phyloP scores from a whole-genome alignment of 805 yeast species.

The Saccharomycopsis capsularis region DNA sequence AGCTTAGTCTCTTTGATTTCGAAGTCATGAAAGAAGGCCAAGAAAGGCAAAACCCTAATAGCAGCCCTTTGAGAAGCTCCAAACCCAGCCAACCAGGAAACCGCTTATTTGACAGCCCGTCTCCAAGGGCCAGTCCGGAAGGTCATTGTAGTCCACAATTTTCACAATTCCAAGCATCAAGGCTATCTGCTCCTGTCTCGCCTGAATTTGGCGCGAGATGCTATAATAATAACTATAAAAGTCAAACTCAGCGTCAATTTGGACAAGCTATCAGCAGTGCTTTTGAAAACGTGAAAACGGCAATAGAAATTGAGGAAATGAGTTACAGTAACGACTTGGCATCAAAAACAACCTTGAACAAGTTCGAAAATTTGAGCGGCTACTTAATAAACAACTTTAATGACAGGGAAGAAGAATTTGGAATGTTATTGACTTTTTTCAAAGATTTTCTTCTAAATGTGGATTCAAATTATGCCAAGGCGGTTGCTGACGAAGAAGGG shows the following conservation, averaged over 20 bases:
- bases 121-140: no score
- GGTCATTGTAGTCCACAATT: no score
- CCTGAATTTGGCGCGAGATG: no score
- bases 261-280: no score
- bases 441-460: background rate
- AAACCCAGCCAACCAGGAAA: background rate
- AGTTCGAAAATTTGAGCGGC: no score
- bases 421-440: background rate
- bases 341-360: background rate
- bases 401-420: background rate
- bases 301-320: no score
- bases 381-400: background rate
- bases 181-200: no score
- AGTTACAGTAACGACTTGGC: no score
- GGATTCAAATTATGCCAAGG: background rate
- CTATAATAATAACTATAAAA: no score
- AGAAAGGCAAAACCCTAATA: background rate
- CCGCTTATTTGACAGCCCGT: background rate
- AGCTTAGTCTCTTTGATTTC: conserved; percentile 17
- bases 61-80: background rate
- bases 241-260: no score
- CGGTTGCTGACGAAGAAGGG: background rate
- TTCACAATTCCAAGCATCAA: no score
- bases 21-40: conserved; percentile 7
- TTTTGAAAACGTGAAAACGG: no score